Evolutionary conservation across 2,329 filamentous ascomycete species (phyloP).

Genomic region (Botryosphaeria agaves): DNA sequence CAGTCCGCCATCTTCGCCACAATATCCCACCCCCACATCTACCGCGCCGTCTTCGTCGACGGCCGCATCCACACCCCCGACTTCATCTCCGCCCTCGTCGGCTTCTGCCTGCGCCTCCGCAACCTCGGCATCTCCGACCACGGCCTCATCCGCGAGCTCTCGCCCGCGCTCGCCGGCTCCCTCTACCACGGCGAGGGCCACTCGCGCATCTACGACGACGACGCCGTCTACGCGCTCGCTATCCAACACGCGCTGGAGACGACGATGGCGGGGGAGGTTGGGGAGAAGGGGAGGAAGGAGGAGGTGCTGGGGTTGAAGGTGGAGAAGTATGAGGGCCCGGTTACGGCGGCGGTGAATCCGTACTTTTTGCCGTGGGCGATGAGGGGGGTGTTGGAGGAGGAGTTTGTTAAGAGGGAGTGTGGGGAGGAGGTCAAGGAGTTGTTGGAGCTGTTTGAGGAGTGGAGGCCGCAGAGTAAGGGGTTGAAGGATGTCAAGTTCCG

Average conservation of each 20-base stretch:
- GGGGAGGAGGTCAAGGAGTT: constrained; percentile 61
- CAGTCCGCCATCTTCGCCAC: constrained; percentile 74
- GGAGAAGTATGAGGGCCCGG: constrained; percentile 28
- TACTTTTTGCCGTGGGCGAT: constrained; percentile 93
- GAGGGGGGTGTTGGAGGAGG: constrained; percentile 81
- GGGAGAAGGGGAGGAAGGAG: neutral
- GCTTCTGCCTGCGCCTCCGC: constrained; percentile 81
- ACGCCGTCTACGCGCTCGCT: constrained; percentile 56
- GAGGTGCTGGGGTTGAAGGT: neutral
- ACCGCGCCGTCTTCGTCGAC: constrained; percentile 90
- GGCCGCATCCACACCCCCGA: constrained; percentile 81
- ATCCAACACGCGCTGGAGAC: constrained; percentile 30
- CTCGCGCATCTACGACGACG: constrained; percentile 81
- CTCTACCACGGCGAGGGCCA: constrained; percentile 88
- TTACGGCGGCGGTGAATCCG: constrained; percentile 40
- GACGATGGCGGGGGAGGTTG: constrained; percentile 10
- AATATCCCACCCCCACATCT: constrained; percentile 80
- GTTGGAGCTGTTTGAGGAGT: constrained; percentile 78
- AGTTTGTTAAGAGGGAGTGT: constrained; percentile 69
- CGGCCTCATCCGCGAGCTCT: constrained; percentile 80
- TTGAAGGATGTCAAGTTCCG: constrained; percentile 93
- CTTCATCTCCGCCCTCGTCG: constrained; percentile 84
- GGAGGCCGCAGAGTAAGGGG: constrained; percentile 79
- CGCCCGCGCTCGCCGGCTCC: constrained; percentile 72
- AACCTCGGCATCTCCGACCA: constrained; percentile 90